These are phyloP conservation scores for Penicillium sp. DNA, from an alignment of 2,329 filamentous ascomycete species.

Conservation along the genomic window DNA sequence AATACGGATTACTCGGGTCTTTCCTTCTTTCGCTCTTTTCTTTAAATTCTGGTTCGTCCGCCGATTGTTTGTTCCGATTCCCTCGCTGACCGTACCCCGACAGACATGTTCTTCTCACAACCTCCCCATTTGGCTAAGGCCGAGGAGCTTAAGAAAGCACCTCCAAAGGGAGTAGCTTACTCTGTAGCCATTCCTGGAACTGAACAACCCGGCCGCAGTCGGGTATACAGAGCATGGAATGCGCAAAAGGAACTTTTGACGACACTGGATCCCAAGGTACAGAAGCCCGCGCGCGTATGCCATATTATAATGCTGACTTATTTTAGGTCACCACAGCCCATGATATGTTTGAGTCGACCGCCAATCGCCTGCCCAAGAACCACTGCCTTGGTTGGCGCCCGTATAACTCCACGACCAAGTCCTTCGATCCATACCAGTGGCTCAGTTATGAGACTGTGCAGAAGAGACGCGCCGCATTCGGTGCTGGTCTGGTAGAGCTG, in stretches of 20 bases:
- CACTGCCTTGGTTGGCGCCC: constrained; percentile 76
- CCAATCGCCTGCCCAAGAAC: constrained; percentile 61
- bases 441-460: constrained; percentile 77
- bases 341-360: constrained; percentile 73
- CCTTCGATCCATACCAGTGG: constrained; percentile 78
- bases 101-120: constrained; percentile 40
- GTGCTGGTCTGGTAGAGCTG: constrained; percentile 78
- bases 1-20: constrained; percentile 4
- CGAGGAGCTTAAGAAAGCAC: constrained; percentile 57
- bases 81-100: not conserved
- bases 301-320: not conserved
- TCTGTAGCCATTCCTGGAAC: constrained; percentile 74
- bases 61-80: not conserved
- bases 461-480: constrained; percentile 76
- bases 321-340: constrained; percentile 63
- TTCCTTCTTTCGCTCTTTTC: constrained; percentile 42
- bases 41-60: not conserved
- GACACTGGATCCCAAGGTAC: constrained; percentile 66
- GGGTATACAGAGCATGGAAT: constrained; percentile 80
- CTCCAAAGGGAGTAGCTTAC: constrained; percentile 74
- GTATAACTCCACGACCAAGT: constrained; percentile 72
- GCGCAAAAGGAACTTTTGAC: constrained; percentile 69
- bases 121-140: constrained; percentile 37
- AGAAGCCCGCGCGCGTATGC: constrained; percentile 7
- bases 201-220: constrained; percentile 67